Percentiles rank a stretch among this genome's conserved stretches.
Conservation (phyloP, 2,329 filamentous ascomycete species). For the Cercospora sp. region DNA sequence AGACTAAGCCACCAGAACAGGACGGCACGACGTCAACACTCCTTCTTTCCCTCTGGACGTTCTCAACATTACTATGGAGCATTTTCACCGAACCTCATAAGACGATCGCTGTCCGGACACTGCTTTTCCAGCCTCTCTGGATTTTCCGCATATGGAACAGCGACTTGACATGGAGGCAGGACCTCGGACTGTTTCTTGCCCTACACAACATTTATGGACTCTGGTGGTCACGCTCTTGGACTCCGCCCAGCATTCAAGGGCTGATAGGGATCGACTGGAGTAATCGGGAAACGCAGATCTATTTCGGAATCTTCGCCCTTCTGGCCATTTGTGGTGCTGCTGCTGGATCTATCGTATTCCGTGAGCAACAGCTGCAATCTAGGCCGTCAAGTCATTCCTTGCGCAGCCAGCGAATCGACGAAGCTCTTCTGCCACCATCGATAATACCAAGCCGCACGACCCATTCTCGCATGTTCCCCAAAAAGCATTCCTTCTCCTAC, state of each 20-base stretch:
- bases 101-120: conserved; percentile 34
- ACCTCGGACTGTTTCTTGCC: conserved; percentile 30
- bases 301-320: conserved; percentile 32
- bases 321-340: conserved; percentile 33
- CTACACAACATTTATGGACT: conserved; percentile 30
- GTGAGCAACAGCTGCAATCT: conserved; percentile 29
- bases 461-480: conserved; percentile 66
- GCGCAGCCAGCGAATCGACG: conserved; percentile 32
- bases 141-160: conserved; percentile 25
- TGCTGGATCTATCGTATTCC: conserved; percentile 35
- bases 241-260: conserved; percentile 14
- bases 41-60: conserved; percentile 31
- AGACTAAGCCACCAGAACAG: background rate
- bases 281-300: conserved; percentile 28
- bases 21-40: conserved; percentile 17
- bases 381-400: conserved; percentile 18
- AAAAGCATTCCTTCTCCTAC: conserved; percentile 67
- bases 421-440: conserved; percentile 46
- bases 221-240: conserved; percentile 31
- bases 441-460: conserved; percentile 66
- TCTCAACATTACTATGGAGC: conserved; percentile 35
- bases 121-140: conserved; percentile 38
- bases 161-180: conserved; percentile 32
- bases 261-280: conserved; percentile 19
- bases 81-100: conserved; percentile 35